A percentile compares a stretch with the other conserved stretches of the same genome.
These are phyloP conservation scores for Pulicaria dysenterica DNA, from an alignment of 129 eudicot genomes.

Conservation along the genomic window DNA sequence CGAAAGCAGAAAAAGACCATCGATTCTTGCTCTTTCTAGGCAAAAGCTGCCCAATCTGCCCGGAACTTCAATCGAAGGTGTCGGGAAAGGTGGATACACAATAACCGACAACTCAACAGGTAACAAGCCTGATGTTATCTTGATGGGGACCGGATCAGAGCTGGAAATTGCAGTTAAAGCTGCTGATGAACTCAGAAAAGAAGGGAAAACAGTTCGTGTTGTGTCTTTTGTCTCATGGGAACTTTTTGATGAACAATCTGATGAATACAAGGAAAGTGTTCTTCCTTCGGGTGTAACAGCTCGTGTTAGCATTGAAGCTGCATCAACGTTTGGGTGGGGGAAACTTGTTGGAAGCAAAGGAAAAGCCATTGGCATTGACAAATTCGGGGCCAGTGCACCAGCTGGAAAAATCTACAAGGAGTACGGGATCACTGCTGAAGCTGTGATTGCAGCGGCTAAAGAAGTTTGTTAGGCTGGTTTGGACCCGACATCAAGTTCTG, in stretches of 20 bases:
- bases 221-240: slow-evolving; percentile 97
- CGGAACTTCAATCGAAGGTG: slow-evolving; percentile 93
- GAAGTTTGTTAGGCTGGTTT: slow-evolving; percentile 30
- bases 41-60: slow-evolving; percentile 84
- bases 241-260: slow-evolving; percentile 77
- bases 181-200: slow-evolving; percentile 94
- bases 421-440: slow-evolving; percentile 82
- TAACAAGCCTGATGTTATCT: slow-evolving; percentile 84
- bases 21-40: slow-evolving; percentile 85
- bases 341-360: slow-evolving; percentile 72
- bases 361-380: slow-evolving; percentile 87
- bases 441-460: slow-evolving; percentile 83
- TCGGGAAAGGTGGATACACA: slow-evolving; percentile 80
- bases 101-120: slow-evolving; percentile 74
- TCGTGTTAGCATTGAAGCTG: slow-evolving; percentile 97
- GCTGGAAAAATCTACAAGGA: slow-evolving; percentile 87
- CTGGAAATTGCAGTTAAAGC: slow-evolving; percentile 88
- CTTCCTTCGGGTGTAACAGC: slow-evolving; percentile 77
- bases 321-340: slow-evolving; percentile 81
- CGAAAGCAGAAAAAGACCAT: slow-evolving; percentile 67
- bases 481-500: slow-evolving; percentile 23
- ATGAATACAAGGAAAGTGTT: slow-evolving; percentile 82
- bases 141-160: slow-evolving; percentile 89
- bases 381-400: slow-evolving; percentile 94
- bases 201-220: slow-evolving; percentile 87